Percentiles rank a stretch among this genome's conserved stretches.
phyloP scores from a whole-genome alignment of 2,329 filamentous ascomycete species.

The Trichophyton schoenleinii region DNA sequence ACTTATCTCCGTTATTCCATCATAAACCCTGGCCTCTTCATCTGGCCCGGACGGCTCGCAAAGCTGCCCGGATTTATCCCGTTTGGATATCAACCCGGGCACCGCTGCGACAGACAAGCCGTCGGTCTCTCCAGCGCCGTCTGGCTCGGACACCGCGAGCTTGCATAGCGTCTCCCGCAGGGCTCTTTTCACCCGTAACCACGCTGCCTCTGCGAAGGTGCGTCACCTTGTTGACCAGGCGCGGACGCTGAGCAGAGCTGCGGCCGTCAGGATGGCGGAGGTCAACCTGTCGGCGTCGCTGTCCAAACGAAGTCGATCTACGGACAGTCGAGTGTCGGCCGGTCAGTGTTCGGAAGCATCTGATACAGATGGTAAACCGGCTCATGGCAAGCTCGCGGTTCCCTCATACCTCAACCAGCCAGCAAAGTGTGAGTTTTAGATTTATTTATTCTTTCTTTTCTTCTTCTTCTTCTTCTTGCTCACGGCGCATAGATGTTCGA shows the following conservation, averaged over 20 bases:
- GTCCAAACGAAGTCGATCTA: constrained; percentile 28
- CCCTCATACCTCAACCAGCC: constrained; percentile 30
- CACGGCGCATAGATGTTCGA: constrained; percentile 38
- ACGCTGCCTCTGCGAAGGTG: constrained; percentile 25
- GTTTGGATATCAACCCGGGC: constrained; percentile 21
- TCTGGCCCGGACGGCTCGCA: constrained; percentile 28
- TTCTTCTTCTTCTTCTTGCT: neutral
- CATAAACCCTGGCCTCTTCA: constrained; percentile 27
- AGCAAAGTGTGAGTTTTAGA: constrained; percentile 23
- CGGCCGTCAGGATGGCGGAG: constrained; percentile 32
- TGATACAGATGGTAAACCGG: constrained; percentile 12
- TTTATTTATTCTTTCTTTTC: neutral
- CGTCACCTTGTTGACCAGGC: constrained; percentile 31
- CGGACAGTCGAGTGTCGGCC: constrained; percentile 23
- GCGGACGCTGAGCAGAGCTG: constrained; percentile 29
- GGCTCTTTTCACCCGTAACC: constrained; percentile 13
- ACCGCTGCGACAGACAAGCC: constrained; percentile 10
- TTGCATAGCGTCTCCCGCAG: constrained; percentile 20
- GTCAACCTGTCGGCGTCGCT: constrained; percentile 25
- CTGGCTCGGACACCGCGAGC: constrained; percentile 8
- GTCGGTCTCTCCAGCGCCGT: neutral
- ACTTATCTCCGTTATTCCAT: neutral
- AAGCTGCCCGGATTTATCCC: constrained; percentile 33
- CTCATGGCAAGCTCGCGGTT: constrained; percentile 19
- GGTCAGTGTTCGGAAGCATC: constrained; percentile 12